A percentile compares a stretch with the other conserved stretches of the same genome.
Conservation (phyloP, 139 green algal species). For the Haematococcus lacustris region DNA sequence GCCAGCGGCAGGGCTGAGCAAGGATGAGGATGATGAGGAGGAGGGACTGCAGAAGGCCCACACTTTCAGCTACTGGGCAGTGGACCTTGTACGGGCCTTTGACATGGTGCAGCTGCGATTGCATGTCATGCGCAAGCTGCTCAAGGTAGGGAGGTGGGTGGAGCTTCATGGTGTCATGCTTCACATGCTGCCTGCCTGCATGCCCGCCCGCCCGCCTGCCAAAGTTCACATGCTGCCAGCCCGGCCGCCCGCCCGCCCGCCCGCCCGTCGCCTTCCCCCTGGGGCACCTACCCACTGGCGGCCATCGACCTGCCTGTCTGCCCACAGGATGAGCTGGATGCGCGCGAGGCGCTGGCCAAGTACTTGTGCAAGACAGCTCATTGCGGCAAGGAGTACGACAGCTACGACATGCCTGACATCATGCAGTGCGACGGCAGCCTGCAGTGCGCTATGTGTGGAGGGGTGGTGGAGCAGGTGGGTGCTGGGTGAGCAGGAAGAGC, state of each 20-base stretch:
- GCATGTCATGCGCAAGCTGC: constrained; percentile 18
- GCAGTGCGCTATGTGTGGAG: constrained; percentile 17
- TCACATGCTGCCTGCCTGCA: neutral
- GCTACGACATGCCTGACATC: constrained; percentile 8
- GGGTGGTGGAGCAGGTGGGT: constrained; percentile 11
- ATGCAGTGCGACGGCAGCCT: constrained; percentile 10
- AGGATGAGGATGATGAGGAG: constrained; percentile 3
- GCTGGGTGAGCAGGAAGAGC: no score
- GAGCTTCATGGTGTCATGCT: constrained; percentile 1
- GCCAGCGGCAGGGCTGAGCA: no score
- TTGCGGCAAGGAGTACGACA: constrained; percentile 9
- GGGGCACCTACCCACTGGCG: no score
- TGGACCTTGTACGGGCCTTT: constrained; percentile 28
- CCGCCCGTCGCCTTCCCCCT: no score
- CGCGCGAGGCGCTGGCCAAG: constrained; percentile 8
- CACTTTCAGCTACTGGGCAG: constrained; percentile 29
- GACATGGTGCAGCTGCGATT: constrained; percentile 28
- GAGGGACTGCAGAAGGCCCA: constrained; percentile 1
- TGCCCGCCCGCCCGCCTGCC: neutral
- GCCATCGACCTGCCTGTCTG: no score
- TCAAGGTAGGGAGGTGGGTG: constrained; percentile 11
- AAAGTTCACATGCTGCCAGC: no score
- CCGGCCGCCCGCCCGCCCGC: no score
- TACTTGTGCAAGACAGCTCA: constrained; percentile 15
- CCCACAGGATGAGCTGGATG: constrained; percentile 21